phyloP scores from a whole-genome alignment of 1,139 yeast genomes.

The Scheffersomyces segobiensis region DNA sequence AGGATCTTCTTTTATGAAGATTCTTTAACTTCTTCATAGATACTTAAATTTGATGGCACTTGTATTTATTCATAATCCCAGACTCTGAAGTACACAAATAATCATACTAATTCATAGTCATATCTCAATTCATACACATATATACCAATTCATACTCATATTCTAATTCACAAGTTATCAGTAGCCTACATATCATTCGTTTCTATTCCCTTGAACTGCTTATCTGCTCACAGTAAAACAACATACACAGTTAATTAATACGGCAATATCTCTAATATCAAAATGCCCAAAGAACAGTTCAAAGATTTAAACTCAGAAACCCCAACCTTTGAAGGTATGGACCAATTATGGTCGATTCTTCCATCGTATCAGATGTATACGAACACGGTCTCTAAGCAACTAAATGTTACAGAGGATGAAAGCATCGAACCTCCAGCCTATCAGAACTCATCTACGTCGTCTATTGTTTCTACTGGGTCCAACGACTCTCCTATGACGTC shows the following conservation, averaged over 20 bases:
- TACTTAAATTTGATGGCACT: not conserved
- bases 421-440: conserved; percentile 9
- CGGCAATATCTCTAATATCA: not conserved
- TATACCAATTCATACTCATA: no score
- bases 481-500: conserved; percentile 1
- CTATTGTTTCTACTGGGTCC: conserved; percentile 1
- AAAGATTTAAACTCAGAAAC: not conserved
- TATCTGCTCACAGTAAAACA: no score
- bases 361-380: conserved; percentile 29
- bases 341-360: conserved; percentile 25
- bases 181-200: not conserved
- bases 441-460: conserved; percentile 5
- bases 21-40: not conserved
- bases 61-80: not conserved
- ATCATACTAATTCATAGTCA: not conserved
- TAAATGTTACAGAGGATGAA: conserved; percentile 14
- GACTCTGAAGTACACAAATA: not conserved
- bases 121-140: no score
- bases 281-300: not conserved
- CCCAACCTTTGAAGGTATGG: not conserved
- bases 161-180: not conserved
- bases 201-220: no score
- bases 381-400: conserved; percentile 12
- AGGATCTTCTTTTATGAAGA: not conserved
- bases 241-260: not conserved